Conservation (phyloP, 257 asterid species). For the Gardenia jasminoides region DNA sequence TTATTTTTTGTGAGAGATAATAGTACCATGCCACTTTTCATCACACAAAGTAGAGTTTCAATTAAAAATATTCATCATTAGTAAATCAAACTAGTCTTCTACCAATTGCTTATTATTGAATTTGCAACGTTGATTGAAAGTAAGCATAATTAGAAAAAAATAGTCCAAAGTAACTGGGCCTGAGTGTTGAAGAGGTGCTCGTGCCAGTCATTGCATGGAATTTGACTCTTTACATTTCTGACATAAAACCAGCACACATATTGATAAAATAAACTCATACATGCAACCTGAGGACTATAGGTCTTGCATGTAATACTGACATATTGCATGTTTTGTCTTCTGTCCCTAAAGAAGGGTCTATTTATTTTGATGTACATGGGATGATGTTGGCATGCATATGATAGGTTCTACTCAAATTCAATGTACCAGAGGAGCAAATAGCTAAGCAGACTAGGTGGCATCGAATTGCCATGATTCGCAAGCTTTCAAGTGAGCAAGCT, state of each 20-base stretch:
- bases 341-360: slow-evolving; percentile 11
- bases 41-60: background rate
- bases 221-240: background rate
- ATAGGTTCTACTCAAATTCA: slow-evolving; percentile 93
- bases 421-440: slow-evolving; percentile 92
- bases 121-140: background rate
- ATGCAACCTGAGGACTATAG: background rate
- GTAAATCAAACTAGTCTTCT: background rate
- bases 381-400: slow-evolving; percentile 18
- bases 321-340: background rate
- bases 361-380: slow-evolving; percentile 10
- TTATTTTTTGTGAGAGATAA: too few species aligned
- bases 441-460: slow-evolving; percentile 93
- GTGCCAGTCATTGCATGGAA: background rate
- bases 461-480: slow-evolving; percentile 92
- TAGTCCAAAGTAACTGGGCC: too few species aligned
- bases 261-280: background rate
- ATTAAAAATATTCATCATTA: too few species aligned
- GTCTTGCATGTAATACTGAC: background rate
- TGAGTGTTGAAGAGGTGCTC: background rate
- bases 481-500: slow-evolving; percentile 98
- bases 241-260: too few species aligned
- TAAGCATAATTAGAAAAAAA: background rate
- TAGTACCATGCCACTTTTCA: too few species aligned
- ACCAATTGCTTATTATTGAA: too few species aligned